These are phyloP conservation scores for Rhizophagus prolifer DNA, from an alignment of 192 early-diverging fungal species.

Conservation along the genomic window DNA sequence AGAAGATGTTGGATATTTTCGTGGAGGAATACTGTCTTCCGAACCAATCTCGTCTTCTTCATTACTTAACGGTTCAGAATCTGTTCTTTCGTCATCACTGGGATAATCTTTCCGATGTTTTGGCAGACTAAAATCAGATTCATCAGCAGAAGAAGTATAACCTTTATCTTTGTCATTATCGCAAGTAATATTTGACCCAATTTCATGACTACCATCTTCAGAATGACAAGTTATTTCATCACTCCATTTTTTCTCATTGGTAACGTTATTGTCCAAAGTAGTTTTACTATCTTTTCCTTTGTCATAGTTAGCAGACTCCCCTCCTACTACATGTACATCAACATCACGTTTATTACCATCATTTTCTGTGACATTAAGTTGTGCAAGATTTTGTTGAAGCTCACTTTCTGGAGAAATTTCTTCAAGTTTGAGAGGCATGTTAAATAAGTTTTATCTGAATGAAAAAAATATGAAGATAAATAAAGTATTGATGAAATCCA, in stretches of 20 bases:
- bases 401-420: not conserved
- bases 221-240: not conserved
- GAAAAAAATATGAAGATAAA: too few species aligned
- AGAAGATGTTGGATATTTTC: not conserved
- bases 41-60: conserved; percentile 2
- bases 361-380: not conserved
- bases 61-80: not conserved
- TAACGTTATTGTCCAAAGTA: not conserved
- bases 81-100: not conserved
- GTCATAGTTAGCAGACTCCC: not conserved
- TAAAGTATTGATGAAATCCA: too few species aligned
- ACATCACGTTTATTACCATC: not conserved
- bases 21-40: not conserved
- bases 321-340: not conserved
- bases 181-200: not conserved
- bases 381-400: not conserved
- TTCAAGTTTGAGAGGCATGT: not conserved
- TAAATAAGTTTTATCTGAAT: not conserved
- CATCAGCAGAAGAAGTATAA: not conserved
- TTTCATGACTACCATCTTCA: not conserved
- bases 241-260: not conserved
- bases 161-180: not conserved
- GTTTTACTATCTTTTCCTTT: not conserved
- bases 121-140: not conserved
- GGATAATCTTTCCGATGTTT: conserved; percentile 4